phyloP scores from a whole-genome alignment of 2,329 filamentous ascomycete species.

The Hypoxylon sp. region DNA sequence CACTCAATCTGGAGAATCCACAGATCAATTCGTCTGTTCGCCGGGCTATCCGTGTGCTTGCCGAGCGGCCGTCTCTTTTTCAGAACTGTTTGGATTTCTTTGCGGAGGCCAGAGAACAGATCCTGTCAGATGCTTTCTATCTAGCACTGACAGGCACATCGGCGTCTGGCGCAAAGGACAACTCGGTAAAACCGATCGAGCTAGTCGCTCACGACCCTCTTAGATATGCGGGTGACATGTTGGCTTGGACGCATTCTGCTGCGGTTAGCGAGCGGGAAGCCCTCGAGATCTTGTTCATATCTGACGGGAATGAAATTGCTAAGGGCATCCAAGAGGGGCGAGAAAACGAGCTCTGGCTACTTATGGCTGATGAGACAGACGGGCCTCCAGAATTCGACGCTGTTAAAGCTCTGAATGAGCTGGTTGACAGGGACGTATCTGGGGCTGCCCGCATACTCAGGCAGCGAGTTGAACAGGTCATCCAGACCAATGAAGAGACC shows the following conservation, averaged over 20 bases:
- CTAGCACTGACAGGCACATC: constrained; percentile 83
- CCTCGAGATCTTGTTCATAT: constrained; percentile 89
- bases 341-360: constrained; percentile 86
- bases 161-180: constrained; percentile 69
- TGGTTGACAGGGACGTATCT: constrained; percentile 87
- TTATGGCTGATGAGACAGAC: constrained; percentile 69
- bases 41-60: constrained; percentile 84
- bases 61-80: constrained; percentile 90
- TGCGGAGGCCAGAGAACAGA: constrained; percentile 87
- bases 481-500: constrained; percentile 91
- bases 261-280: constrained; percentile 95
- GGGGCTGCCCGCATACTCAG: constrained; percentile 87
- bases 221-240: constrained; percentile 95
- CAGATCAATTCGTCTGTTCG: constrained; percentile 90
- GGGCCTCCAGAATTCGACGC: constrained; percentile 77
- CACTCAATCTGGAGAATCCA: constrained; percentile 91
- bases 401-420: constrained; percentile 81
- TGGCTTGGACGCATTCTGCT: constrained; percentile 95
- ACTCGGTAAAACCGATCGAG: constrained; percentile 88
- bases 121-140: constrained; percentile 90
- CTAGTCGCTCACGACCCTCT: constrained; percentile 91
- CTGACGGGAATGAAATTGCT: constrained; percentile 89
- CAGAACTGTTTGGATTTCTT: constrained; percentile 95
- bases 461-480: constrained; percentile 89
- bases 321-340: constrained; percentile 83